Conservation (phyloP, 2,329 filamentous ascomycete genomes). For the Penicillium corylophilum region DNA sequence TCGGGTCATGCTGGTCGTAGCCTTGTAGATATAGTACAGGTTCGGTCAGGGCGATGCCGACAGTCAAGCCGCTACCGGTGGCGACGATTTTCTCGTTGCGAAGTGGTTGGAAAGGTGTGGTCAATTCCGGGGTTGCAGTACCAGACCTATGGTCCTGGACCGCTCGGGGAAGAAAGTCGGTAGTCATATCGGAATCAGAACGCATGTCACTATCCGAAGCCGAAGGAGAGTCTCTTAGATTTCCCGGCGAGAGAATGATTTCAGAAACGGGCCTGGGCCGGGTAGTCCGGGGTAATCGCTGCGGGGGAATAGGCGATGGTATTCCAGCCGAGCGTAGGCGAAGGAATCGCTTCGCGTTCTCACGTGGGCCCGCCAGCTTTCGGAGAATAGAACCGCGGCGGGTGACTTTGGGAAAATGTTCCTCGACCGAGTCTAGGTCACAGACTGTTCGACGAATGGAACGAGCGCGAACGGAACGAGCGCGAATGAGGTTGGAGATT, state of each 20-base stretch:
- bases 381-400: conserved; percentile 31
- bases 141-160: conserved; percentile 20
- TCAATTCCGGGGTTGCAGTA: conserved; percentile 26
- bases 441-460: conserved; percentile 22
- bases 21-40: conserved; percentile 51
- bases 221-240: conserved; percentile 31
- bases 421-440: conserved; percentile 20
- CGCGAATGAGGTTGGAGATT: conserved; percentile 24
- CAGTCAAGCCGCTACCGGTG: conserved; percentile 49
- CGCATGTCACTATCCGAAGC: conserved; percentile 26
- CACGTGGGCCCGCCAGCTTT: conserved; percentile 48
- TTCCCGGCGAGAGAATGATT: conserved; percentile 34
- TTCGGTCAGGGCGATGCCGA: conserved; percentile 49
- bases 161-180: conserved; percentile 23
- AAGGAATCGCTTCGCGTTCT: conserved; percentile 49
- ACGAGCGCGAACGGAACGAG: conserved; percentile 28
- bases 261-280: conserved; percentile 36
- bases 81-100: conserved; percentile 50
- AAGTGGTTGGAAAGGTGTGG: conserved; percentile 34
- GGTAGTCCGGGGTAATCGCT: conserved; percentile 24
- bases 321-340: conserved; percentile 38
- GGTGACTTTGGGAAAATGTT: conserved; percentile 28
- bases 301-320: conserved; percentile 26
- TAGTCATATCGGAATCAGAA: conserved; percentile 29
- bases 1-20: conserved; percentile 50